These are phyloP conservation scores for Auriculariales sp. DNA, from an alignment of 768 basidiomycete genomes.

Conservation along the genomic window DNA sequence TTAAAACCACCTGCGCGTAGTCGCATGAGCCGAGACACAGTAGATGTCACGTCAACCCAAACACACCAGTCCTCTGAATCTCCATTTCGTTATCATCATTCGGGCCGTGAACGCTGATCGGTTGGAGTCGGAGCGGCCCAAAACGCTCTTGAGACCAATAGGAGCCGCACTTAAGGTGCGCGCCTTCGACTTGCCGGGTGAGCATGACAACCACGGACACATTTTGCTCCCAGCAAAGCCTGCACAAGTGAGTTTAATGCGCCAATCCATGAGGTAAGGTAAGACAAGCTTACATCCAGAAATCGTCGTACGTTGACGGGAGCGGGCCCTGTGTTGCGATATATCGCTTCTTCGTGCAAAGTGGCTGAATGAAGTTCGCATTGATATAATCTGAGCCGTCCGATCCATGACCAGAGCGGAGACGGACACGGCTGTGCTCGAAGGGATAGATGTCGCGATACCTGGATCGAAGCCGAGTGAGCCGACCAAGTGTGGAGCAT, in stretches of 20 bases:
- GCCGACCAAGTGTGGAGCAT: too few species aligned
- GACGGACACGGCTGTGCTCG: constrained; percentile 79
- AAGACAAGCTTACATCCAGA: constrained; percentile 69
- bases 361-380: constrained; percentile 82
- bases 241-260: constrained; percentile 13
- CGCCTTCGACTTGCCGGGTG: constrained; percentile 79
- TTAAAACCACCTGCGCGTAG: constrained; percentile 25
- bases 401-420: constrained; percentile 20
- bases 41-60: not conserved
- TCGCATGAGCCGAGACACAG: constrained; percentile 9
- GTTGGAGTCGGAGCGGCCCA: constrained; percentile 53
- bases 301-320: constrained; percentile 77
- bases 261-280: not conserved
- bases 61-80: not conserved
- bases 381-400: constrained; percentile 86
- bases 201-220: constrained; percentile 95
- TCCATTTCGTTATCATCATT: constrained; percentile 20
- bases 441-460: constrained; percentile 98
- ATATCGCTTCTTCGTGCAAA: constrained; percentile 68
- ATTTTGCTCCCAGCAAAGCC: constrained; percentile 87
- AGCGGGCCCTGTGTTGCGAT: constrained; percentile 95
- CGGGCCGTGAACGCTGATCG: constrained; percentile 29
- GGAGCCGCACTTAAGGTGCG: constrained; percentile 76
- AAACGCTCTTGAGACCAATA: constrained; percentile 63
- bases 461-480: constrained; percentile 21